Evolutionary conservation across 2,329 filamentous ascomycete genomes (phyloP), one percentile per base, ranked within the genome.

Genomic region (Phialophora tarda): DNA sequence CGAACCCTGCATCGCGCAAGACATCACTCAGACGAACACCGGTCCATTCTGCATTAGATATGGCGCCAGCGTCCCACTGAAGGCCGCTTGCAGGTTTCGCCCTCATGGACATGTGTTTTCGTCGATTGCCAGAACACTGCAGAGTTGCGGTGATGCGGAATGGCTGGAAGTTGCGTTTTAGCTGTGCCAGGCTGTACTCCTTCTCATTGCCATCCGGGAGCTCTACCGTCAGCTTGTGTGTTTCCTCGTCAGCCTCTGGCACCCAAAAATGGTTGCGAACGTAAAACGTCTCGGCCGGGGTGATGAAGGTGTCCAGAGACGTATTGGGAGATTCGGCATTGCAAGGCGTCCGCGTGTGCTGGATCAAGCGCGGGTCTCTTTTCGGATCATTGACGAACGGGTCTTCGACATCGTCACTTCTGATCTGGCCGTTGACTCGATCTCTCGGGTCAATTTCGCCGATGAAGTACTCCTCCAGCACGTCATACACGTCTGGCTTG

Each of bases 191-290:
- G 1, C 84, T 84, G 71, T 88, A 88, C 23, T 79, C 77, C 63
- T 81, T 81, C 56, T 78, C 78, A 5, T 83, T 80, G 51, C 86
- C 86, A 68, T 87, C 84, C 0, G 81, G 79, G 3, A 88, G 78
- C 75, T 87, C 86, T 48, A 88, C 78, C 4, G 80, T 84, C 65
- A 88, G 72, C 23, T 75, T 74, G 71, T 88, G 81, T 5, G 78
- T 76, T 0, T 79, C 77, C 10, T 78, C 75, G 5, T 79, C 76
- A 3, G 76, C 72, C 5, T 77, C 76, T 0, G 86, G 86, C 48
- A 88, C 86, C 86, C 86, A 88, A 79, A 88, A 86, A 75, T 88
- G 86, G 71, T 88, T 86, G 23, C 86, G 82, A 14, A 87, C 82
- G 72, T 87, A 88, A 74, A 88, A 88, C 0, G 86, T 77, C 32